phyloP scores from a whole-genome alignment of 352 stramenopile genomes.

The Globisporangium irregulare region DNA sequence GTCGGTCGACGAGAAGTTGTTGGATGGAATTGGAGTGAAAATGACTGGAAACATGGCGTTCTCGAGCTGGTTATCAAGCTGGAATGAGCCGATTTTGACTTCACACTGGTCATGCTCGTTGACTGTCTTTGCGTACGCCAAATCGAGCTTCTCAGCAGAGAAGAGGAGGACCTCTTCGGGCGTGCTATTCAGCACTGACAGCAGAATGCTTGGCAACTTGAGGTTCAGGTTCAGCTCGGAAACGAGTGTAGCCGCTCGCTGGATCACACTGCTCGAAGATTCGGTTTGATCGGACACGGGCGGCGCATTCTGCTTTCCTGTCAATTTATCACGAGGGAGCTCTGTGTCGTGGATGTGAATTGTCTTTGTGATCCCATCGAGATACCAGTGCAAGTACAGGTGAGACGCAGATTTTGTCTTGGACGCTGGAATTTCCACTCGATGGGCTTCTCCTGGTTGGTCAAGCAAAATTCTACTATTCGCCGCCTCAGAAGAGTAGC shows the following conservation, averaged over 20 bases:
- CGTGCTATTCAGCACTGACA: conserved; percentile 73
- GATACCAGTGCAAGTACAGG: conserved; percentile 78
- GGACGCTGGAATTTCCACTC: conserved; percentile 55
- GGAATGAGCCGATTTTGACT: conserved; percentile 76
- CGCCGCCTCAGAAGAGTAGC: conserved; percentile 42
- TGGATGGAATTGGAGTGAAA: conserved; percentile 68
- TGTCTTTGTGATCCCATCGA: conserved; percentile 81
- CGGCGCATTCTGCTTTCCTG: conserved; percentile 39
- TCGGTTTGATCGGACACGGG: conserved; percentile 6
- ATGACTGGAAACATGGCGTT: conserved; percentile 79
- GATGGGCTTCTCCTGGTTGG: conserved; percentile 59
- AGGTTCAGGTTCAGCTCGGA: conserved; percentile 58
- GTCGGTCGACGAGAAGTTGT: conserved; percentile 16
- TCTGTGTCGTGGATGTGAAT: conserved; percentile 71
- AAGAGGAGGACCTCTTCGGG: conserved; percentile 77
- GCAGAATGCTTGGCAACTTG: conserved; percentile 53
- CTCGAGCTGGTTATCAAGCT: conserved; percentile 81
- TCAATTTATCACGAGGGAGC: conserved; percentile 61
- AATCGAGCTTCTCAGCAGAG: conserved; percentile 60
- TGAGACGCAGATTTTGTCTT: conserved; percentile 21
- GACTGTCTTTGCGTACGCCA: conserved; percentile 61
- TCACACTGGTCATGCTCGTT: conserved; percentile 82
- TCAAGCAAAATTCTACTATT: conserved; percentile 68
- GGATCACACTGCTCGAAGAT: conserved; percentile 11
- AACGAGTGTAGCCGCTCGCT: conserved; percentile 28